These are phyloP conservation scores for Ogataea saltuana DNA, from an alignment of 805 yeast species.

Conservation along the genomic window DNA sequence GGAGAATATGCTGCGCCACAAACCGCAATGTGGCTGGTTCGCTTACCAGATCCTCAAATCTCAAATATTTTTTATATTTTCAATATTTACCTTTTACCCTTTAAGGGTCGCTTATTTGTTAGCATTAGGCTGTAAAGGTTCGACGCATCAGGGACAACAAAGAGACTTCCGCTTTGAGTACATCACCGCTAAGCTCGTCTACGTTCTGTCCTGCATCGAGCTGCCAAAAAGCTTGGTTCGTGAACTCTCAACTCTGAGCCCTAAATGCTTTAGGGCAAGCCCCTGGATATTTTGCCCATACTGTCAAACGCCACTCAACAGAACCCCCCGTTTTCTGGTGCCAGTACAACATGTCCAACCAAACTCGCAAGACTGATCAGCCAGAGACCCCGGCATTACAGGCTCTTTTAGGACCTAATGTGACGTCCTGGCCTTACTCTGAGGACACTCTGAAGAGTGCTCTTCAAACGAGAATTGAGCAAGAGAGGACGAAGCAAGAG, in stretches of 20 bases:
- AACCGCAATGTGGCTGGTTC: too few species aligned
- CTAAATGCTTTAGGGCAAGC: too few species aligned
- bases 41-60: too few species aligned
- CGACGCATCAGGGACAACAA: slow-evolving; percentile 4
- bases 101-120: not conserved
- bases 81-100: slow-evolving; percentile 3
- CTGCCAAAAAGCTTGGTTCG: not conserved
- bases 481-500: slow-evolving; percentile 82
- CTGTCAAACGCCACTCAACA: not conserved
- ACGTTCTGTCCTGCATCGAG: not conserved
- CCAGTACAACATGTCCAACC: not conserved
- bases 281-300: too few species aligned
- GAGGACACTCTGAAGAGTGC: slow-evolving; percentile 61
- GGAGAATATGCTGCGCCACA: too few species aligned
- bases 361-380: not conserved
- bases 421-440: slow-evolving; percentile 53
- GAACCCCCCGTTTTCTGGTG: not conserved
- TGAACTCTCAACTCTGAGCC: too few species aligned
- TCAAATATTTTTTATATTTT: not conserved
- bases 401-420: slow-evolving; percentile 53
- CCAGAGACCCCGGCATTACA: slow-evolving; percentile 39
- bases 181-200: not conserved
- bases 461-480: slow-evolving; percentile 62
- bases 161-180: slow-evolving; percentile 1
- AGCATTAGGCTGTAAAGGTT: not conserved